phyloP scores from a whole-genome alignment of 2,329 filamentous ascomycete genomes.

The Achaetomium macrosporum region DNA sequence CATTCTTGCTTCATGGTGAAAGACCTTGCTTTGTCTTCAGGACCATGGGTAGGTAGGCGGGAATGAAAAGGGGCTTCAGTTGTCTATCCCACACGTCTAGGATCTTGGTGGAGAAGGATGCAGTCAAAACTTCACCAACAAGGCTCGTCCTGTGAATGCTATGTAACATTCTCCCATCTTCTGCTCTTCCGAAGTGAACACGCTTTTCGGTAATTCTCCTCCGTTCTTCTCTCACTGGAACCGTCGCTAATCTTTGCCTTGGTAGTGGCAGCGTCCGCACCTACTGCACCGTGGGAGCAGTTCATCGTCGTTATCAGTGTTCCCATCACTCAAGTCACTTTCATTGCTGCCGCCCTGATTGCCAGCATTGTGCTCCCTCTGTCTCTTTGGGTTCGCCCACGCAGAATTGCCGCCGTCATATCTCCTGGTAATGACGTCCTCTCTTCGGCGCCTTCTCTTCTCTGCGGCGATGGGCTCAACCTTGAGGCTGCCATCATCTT shows the following conservation, averaged over 20 bases:
- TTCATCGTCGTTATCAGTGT: conserved; percentile 1
- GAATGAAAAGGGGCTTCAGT: too few relatives aligned
- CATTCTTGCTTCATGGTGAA: too few relatives aligned
- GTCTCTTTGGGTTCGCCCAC: background rate
- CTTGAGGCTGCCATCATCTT: background rate
- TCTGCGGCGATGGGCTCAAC: background rate
- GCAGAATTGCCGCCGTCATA: background rate
- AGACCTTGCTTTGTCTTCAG: too few relatives aligned
- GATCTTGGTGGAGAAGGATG: too few relatives aligned
- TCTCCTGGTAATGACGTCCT: background rate
- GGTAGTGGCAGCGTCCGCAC: background rate
- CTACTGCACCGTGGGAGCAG: background rate
- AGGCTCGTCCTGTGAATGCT: too few relatives aligned
- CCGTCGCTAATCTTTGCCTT: background rate
- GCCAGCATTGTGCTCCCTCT: background rate
- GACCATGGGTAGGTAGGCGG: too few relatives aligned
- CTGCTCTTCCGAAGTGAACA: background rate
- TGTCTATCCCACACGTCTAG: too few relatives aligned
- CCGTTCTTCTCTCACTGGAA: background rate
- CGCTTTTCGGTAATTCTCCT: background rate
- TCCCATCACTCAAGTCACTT: background rate
- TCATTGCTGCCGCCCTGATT: background rate
- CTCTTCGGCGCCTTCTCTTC: background rate
- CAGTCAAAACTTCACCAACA: too few relatives aligned
- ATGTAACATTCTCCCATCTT: background rate